Evolutionary conservation across 768 basidiomycete genomes (phyloP).

Genomic region (Tylopilus intermedius): DNA sequence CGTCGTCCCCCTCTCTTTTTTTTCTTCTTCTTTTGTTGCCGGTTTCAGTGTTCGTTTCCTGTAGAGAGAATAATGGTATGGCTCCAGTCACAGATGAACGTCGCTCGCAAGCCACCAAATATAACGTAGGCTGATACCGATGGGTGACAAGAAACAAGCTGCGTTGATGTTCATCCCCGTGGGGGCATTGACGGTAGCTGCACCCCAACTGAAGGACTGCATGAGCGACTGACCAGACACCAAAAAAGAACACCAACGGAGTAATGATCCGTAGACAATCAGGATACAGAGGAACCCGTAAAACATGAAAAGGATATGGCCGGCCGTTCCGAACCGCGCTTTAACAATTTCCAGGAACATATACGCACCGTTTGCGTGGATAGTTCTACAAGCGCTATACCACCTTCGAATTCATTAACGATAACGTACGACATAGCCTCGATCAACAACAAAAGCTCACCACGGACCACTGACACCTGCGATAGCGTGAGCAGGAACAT

Average conservation of each 20-base stretch:
- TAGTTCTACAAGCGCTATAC: constrained; percentile 40
- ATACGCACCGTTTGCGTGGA: constrained; percentile 54
- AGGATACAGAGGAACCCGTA: constrained; percentile 47
- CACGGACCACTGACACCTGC: too few species aligned
- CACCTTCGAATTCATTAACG: too few species aligned
- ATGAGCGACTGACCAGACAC: background rate
- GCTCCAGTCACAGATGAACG: constrained; percentile 17
- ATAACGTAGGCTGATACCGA: constrained; percentile 14
- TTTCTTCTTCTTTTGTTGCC: too few species aligned
- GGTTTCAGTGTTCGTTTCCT: too few species aligned
- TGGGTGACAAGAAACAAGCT: constrained; percentile 39
- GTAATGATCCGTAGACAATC: constrained; percentile 46
- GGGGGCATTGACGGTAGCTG: constrained; percentile 37
- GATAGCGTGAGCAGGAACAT: too few species aligned
- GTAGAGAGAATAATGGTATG: constrained; percentile 19
- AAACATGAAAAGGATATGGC: constrained; percentile 51
- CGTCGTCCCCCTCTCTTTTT: too few species aligned
- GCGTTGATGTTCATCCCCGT: constrained; percentile 44
- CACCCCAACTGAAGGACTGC: constrained; percentile 31
- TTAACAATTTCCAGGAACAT: constrained; percentile 57
- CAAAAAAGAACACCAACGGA: constrained; percentile 32
- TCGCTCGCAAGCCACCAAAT: too few species aligned
- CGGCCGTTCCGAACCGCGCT: constrained; percentile 41
- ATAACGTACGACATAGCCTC: too few species aligned
- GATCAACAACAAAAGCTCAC: too few species aligned